Evolutionary conservation across 345 rosid species (phyloP), one percentile per base, ranked within the genome.

Genomic region (Laguncularia racemosa): DNA sequence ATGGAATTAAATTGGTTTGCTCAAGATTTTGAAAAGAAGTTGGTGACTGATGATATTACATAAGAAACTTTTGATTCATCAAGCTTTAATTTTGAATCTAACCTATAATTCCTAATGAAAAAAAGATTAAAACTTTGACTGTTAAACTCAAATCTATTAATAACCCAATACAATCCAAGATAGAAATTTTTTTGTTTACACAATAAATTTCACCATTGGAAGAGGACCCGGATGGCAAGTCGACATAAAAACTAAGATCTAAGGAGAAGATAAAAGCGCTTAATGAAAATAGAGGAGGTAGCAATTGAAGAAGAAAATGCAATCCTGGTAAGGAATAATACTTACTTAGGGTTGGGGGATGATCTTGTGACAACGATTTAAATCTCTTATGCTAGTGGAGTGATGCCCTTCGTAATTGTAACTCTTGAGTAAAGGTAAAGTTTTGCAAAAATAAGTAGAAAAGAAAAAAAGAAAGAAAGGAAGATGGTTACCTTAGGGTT

Each of bases 191-290:
- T 26, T 2, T 26, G 28, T 26, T 26, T 46, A 60, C 64, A 66
- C 17, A 19, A 63, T 44, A 72, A 59, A 60, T 80, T 82, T 82
- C 9, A 88, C 95, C 91, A 65, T 64, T 48, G 55, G 50, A 79
- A 64, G 71, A 76, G 66, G 74, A 78, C 80, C 82, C 85, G 74
- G 85, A 75, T 66, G 74, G 80, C 74, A 46, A 79, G 80, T 66
- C 72, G 75, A 71, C 74, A 62, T 72, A 71, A 68, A 46, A 75
- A 44, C 70, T 82, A 91, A 88, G 98, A 91, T 91, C 96, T 82
- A 76, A 76, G 64, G 59, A 74, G 67, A 70, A 67, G 71, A 79
- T 59, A 56, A 38, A 44, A 56, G 33, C 66, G 63, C 62, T 75
- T 68, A 76, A 80, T 66, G 76, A 71, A 79, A 80, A 78, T 73